Conservation (phyloP, 768 basidiomycete genomes). For the Serendipita sp. region DNA sequence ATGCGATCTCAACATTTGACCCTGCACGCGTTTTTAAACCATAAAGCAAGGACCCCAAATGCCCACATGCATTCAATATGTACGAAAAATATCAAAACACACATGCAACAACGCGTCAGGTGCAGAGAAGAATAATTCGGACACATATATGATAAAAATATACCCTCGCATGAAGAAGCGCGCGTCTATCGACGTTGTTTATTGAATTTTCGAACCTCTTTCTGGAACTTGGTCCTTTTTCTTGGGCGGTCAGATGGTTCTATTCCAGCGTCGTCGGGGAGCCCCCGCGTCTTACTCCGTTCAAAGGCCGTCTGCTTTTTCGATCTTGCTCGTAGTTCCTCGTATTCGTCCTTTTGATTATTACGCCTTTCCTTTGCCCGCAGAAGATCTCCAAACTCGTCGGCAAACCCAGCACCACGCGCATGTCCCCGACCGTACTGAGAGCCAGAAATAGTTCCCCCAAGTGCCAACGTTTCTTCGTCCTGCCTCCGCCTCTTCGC, state of each 20-base stretch:
- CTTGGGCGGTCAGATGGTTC: not conserved
- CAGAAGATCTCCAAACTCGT: constrained; percentile 73
- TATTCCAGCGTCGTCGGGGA: not conserved
- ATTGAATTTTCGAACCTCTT: not conserved
- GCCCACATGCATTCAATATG: not conserved
- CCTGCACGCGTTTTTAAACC: too few species aligned
- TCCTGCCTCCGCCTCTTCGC: constrained; percentile 53
- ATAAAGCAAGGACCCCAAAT: too few species aligned
- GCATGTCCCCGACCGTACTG: constrained; percentile 25
- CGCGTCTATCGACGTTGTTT: not conserved
- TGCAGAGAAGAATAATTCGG: too few species aligned
- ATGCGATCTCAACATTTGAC: too few species aligned
- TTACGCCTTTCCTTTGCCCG: constrained; percentile 36
- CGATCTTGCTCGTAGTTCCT: constrained; percentile 54
- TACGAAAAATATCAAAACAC: not conserved
- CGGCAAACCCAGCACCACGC: constrained; percentile 56
- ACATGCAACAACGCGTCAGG: not conserved
- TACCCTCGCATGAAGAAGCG: too few species aligned
- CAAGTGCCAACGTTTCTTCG: constrained; percentile 78
- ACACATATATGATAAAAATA: not conserved
- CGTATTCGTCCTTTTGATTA: constrained; percentile 55
- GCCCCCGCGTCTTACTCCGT: constrained; percentile 18
- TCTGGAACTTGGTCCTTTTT: constrained; percentile 2
- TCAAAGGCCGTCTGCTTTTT: constrained; percentile 47
- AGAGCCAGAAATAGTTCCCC: constrained; percentile 35